phyloP scores from a whole-genome alignment of 345 rosid genomes.

The Aurinia saxatilis region DNA sequence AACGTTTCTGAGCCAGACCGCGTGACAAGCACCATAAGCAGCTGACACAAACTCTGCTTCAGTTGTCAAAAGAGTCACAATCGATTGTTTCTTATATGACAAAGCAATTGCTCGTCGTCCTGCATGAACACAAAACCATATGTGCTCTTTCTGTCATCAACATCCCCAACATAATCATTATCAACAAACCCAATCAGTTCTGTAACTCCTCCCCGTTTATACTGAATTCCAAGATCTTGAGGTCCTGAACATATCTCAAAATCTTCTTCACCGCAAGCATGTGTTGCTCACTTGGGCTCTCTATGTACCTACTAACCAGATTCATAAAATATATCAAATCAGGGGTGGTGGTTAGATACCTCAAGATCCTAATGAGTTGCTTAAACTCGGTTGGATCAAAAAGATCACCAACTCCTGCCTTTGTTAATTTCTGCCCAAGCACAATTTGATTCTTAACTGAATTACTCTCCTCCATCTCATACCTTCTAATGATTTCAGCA shows the following conservation, averaged over 20 bases:
- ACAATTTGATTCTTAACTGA: not conserved
- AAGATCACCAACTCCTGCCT: not conserved
- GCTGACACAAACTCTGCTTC: not conserved
- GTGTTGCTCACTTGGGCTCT: not conserved
- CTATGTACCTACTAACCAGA: not conserved
- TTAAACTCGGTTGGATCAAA: not conserved
- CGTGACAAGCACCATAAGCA: not conserved
- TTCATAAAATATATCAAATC: not conserved
- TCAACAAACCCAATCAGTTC: not conserved
- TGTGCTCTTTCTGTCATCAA: not conserved
- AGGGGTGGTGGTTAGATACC: not conserved
- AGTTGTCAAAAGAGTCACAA: not conserved
- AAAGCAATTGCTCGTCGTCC: not conserved
- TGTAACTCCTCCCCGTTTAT: not conserved
- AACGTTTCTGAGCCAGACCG: not conserved
- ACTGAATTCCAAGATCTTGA: slow-evolving; percentile 1
- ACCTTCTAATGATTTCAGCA: not conserved
- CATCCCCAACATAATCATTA: not conserved
- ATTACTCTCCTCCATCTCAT: not conserved
- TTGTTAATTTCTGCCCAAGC: not conserved
- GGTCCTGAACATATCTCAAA: not conserved
- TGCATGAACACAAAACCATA: not conserved
- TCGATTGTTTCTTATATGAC: not conserved
- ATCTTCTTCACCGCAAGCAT: slow-evolving; percentile 14
- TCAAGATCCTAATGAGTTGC: not conserved